phyloP scores from a whole-genome alignment of 2,329 filamentous ascomycete genomes.

The Verticillium isaacii region DNA sequence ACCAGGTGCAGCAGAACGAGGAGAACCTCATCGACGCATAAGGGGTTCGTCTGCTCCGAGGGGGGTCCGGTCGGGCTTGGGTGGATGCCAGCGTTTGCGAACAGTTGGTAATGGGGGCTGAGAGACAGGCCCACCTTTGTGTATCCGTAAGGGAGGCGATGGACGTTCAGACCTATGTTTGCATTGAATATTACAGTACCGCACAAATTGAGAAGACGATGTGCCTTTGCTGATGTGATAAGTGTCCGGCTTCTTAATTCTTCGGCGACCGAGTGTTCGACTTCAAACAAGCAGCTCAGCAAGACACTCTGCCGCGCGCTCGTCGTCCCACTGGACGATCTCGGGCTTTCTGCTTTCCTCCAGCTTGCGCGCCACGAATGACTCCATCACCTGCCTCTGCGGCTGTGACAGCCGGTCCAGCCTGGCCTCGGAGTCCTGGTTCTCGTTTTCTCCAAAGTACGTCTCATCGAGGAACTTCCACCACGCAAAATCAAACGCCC shows the following conservation, averaged over 20 bases:
- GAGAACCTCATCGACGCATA: constrained; percentile 59
- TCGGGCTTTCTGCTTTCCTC: constrained; percentile 9
- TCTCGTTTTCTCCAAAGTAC: constrained; percentile 23
- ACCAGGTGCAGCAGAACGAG: constrained; percentile 40
- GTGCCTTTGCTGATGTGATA: no score
- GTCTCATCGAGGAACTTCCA: constrained; percentile 30
- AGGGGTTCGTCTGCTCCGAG: constrained; percentile 7
- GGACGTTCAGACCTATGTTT: constrained; percentile 2
- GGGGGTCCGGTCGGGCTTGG: constrained; percentile 15
- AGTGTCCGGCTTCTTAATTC: no score
- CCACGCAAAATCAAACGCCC: constrained; percentile 30
- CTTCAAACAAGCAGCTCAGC: neutral
- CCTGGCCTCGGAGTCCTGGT: constrained; percentile 14
- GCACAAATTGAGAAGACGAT: neutral
- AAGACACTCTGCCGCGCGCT: neutral
- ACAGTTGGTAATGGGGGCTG: constrained; percentile 7
- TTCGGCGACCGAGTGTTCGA: neutral
- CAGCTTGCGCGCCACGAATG: constrained; percentile 11
- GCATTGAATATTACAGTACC: constrained; percentile 1
- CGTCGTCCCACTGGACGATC: constrained; percentile 13
- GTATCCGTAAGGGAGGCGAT: constrained; percentile 10
- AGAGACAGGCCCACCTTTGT: constrained; percentile 9
- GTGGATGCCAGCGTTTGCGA: neutral
- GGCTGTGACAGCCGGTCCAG: constrained; percentile 13
- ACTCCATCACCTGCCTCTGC: constrained; percentile 19